Percentiles rank a stretch among this genome's conserved stretches.
phyloP scores from a whole-genome alignment of 352 stramenopile genomes.

The Sclerospora graminicola region DNA sequence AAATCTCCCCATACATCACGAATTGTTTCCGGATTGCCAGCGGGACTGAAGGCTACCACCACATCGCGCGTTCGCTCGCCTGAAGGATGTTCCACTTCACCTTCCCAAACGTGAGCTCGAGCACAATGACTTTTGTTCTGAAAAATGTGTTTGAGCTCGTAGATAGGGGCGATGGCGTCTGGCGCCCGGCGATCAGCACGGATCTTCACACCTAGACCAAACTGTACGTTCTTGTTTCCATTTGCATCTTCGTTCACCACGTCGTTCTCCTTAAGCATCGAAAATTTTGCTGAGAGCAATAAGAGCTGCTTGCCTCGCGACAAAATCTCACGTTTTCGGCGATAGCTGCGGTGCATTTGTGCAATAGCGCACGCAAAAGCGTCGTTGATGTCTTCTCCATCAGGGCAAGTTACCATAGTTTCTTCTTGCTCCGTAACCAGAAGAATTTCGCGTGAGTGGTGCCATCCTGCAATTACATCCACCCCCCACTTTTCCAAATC shows the following conservation, averaged over 20 bases:
- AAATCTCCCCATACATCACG: constrained; percentile 79
- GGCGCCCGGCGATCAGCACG: constrained; percentile 42
- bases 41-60: constrained; percentile 72
- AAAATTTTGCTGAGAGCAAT: constrained; percentile 79
- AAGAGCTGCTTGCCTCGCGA: constrained; percentile 68
- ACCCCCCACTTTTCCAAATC: constrained; percentile 77
- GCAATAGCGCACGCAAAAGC: constrained; percentile 64
- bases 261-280: constrained; percentile 81
- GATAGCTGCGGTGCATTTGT: constrained; percentile 68
- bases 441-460: constrained; percentile 58
- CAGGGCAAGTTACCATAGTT: constrained; percentile 58
- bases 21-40: constrained; percentile 73
- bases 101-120: constrained; percentile 70
- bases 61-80: constrained; percentile 40
- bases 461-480: constrained; percentile 62
- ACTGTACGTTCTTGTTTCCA: constrained; percentile 83
- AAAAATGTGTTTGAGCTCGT: constrained; percentile 81
- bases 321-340: constrained; percentile 61
- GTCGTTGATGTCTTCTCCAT: constrained; percentile 75
- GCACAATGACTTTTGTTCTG: constrained; percentile 79
- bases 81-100: constrained; percentile 29
- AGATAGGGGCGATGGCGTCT: constrained; percentile 41
- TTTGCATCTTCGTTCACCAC: constrained; percentile 79
- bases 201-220: constrained; percentile 69
- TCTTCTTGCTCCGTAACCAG: constrained; percentile 78